Conservation (phyloP, 148 eudicot species). For the Spergularia marina region DNA sequence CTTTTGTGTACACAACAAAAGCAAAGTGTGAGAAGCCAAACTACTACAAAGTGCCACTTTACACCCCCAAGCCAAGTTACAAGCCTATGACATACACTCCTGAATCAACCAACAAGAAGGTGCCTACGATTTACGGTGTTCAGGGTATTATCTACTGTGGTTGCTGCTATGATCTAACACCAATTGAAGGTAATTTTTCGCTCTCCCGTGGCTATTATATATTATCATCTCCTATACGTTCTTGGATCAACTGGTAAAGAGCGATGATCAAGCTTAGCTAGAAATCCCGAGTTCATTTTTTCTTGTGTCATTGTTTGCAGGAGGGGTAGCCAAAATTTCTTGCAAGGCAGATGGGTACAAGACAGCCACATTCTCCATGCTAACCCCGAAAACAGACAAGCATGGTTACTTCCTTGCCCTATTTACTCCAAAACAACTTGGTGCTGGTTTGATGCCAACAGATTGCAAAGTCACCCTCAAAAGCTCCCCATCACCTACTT, state of each 20-base stretch:
- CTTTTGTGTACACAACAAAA: constrained; percentile 13
- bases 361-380: neutral
- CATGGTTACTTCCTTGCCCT: constrained; percentile 20
- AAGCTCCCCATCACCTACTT: constrained; percentile 24
- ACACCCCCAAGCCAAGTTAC: neutral
- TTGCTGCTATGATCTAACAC: neutral
- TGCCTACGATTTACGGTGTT: constrained; percentile 6
- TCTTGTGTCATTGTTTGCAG: neutral
- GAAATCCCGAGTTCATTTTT: neutral
- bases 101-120: too few relatives aligned
- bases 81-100: neutral
- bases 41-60: neutral
- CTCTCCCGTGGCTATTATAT: neutral
- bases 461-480: constrained; percentile 19
- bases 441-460: constrained; percentile 9
- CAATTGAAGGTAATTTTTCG: constrained; percentile 9
- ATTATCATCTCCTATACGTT: too few relatives aligned
- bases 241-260: too few relatives aligned
- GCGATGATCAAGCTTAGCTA: neutral
- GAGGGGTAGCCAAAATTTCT: constrained; percentile 9
- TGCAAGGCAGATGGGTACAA: neutral
- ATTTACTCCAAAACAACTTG: constrained; percentile 20
- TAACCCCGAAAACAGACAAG: constrained; percentile 9
- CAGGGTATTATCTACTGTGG: constrained; percentile 10
- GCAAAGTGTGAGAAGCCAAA: neutral